Evolutionary conservation across 2,329 filamentous ascomycete genomes (phyloP), one percentile per base, ranked within the genome.

Genomic region (Helotiales sp.): DNA sequence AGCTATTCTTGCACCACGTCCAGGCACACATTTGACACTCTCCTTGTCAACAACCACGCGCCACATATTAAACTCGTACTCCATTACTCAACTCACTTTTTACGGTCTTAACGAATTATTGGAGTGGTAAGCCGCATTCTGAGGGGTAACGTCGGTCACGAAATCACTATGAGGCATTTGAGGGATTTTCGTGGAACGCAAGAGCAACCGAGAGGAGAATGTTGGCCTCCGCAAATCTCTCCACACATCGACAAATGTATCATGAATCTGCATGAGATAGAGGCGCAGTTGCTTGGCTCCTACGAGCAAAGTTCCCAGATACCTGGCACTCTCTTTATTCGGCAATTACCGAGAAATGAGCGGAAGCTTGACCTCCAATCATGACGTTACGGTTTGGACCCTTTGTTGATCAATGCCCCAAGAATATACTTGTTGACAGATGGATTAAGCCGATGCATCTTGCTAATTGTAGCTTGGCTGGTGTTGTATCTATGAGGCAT

Each of bases 161-260:
- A 31, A 30, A 10, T 30, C 17, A 15, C 27, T 48, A 48, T 48
- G 46, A 48, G 46, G 46, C 46, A 48, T 31, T 48, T 48, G 46
- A 29, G 46, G 46, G 25, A 48, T 48, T 48, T 48, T 48, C 24
- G 9, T 33, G 46, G 2, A 30, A n/a, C 31, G 46, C 27, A 48
- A 47, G 44, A 47, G 25, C 15, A 47, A 29, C 13, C 24, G 44
- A 47, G 46, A 22, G 17, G 17, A 31, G 46, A 25, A 30, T 15
- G 46, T 30, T 48, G 19, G 46, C 46, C 46, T 25, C 46, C 46
- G 27, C 27, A 6, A 48, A 31, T 3, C 25, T n/a, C 25, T 19
- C 29, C 29, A 31, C 44, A 48, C 6, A 48, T 19, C 42, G 24
- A 31, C 25, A 30, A 30, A 13, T 19, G 31, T 48, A 48, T 48